Percentiles rank a stretch among this genome's conserved stretches.
Conservation (phyloP, 2,329 filamentous ascomycete species). For the Pezizomycotina sp. region DNA sequence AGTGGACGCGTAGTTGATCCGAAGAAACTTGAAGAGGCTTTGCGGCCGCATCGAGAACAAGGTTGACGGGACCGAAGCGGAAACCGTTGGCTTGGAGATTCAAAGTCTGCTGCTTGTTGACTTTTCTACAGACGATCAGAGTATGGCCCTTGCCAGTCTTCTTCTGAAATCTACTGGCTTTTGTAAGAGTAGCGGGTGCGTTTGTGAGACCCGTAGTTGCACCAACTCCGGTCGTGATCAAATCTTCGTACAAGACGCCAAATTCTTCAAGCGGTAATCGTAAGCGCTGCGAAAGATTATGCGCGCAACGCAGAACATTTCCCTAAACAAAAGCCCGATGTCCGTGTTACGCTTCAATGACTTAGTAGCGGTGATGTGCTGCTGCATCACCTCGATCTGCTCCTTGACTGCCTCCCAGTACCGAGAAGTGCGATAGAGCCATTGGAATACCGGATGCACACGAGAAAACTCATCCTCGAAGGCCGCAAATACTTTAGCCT, state of each 20-base stretch:
- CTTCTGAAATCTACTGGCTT: conserved; percentile 24
- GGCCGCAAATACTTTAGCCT: conserved; percentile 31
- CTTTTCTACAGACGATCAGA: conserved; percentile 57
- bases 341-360: conserved; percentile 38
- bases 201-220: conserved; percentile 16
- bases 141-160: conserved; percentile 55
- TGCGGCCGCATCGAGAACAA: conserved; percentile 52
- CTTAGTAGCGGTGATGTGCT: no score
- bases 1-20: conserved; percentile 42
- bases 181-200: conserved; percentile 8
- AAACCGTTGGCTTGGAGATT: conserved; percentile 55
- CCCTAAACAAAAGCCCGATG: conserved; percentile 62
- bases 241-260: conserved; percentile 59
- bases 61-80: conserved; percentile 54
- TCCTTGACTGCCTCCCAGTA: conserved; percentile 57
- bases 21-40: conserved; percentile 57
- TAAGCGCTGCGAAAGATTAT: conserved; percentile 52
- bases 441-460: conserved; percentile 65
- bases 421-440: conserved; percentile 67
- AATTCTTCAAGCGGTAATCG: conserved; percentile 45
- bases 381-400: conserved; percentile 54
- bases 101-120: conserved; percentile 42
- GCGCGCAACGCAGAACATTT: conserved; percentile 70
- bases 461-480: conserved; percentile 60
- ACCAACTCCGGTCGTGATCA: conserved; percentile 46